A percentile compares a stretch with the other conserved stretches of the same genome.
Evolutionary conservation across 2,329 filamentous ascomycete species (phyloP).

Genomic region (Gremmenia infestans): DNA sequence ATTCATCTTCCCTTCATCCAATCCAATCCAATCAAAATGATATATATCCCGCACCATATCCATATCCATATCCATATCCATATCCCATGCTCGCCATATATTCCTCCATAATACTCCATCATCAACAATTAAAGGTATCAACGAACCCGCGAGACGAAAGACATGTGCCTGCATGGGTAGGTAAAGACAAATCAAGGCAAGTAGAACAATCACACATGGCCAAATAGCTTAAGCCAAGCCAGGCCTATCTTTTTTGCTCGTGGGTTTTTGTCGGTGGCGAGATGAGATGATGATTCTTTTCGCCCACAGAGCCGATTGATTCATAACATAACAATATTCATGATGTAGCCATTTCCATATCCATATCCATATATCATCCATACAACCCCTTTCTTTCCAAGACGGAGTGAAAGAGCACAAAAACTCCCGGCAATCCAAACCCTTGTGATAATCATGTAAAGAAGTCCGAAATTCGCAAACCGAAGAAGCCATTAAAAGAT

Average conservation of each 20-base stretch:
- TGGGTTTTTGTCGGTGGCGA: background rate
- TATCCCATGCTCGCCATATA: background rate
- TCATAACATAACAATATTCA: background rate
- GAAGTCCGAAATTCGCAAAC: constrained; percentile 11
- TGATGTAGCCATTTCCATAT: background rate
- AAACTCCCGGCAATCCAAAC: constrained; percentile 4
- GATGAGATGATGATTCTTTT: background rate
- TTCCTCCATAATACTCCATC: background rate
- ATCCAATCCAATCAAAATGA: background rate
- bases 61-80: background rate
- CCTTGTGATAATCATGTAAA: constrained; percentile 12
- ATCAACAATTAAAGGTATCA: background rate
- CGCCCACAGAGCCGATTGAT: background rate
- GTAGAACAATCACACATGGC: background rate
- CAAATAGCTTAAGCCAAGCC: background rate
- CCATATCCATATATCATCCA: constrained; percentile 4
- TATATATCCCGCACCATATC: background rate
- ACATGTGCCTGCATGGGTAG: background rate
- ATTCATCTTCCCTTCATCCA: background rate
- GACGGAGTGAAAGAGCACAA: background rate
- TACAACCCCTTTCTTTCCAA: background rate
- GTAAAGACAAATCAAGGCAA: background rate
- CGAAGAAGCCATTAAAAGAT: constrained; percentile 16
- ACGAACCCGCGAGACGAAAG: background rate
- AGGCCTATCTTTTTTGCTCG: background rate